A percentile compares a stretch with the other conserved stretches of the same genome.
These are phyloP conservation scores for Leishmania amazonensis DNA, from an alignment of 208 protist species.

Conservation along the genomic window DNA sequence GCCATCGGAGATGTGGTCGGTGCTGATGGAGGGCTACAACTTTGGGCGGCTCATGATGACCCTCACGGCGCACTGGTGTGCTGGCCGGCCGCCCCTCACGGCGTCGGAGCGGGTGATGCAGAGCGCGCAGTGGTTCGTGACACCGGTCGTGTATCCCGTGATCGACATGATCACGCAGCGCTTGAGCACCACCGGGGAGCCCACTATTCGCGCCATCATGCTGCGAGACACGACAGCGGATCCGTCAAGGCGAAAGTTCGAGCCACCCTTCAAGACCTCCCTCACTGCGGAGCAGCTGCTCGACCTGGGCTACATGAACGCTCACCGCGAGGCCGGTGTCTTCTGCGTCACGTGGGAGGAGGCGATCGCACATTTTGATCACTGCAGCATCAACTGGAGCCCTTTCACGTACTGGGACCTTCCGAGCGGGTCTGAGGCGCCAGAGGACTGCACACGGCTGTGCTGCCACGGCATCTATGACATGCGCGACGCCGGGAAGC, in stretches of 20 bases:
- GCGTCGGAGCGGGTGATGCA: neutral
- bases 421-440: conserved; percentile 20
- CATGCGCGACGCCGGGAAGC: conserved; percentile 10
- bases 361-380: conserved; percentile 58
- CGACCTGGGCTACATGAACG: conserved; percentile 44
- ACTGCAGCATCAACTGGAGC: conserved; percentile 73
- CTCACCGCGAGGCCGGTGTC: conserved; percentile 53
- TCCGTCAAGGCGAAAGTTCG: conserved; percentile 4
- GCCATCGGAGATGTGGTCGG: conserved; percentile 26
- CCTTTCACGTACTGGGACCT: conserved; percentile 67
- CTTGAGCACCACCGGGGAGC: neutral
- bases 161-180: conserved; percentile 26
- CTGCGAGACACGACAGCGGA: conserved; percentile 35
- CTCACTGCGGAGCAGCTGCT: conserved; percentile 19
- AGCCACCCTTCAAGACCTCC: conserved; percentile 22
- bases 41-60: conserved; percentile 28
- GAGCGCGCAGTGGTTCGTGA: neutral
- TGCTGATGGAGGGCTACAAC: conserved; percentile 18
- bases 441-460: conserved; percentile 48
- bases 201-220: conserved; percentile 19
- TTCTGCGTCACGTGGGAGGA: conserved; percentile 87
- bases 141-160: conserved; percentile 16
- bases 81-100: neutral
- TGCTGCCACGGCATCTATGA: conserved; percentile 61
- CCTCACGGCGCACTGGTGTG: conserved; percentile 6